A percentile compares a stretch with the other conserved stretches of the same genome.
These are phyloP conservation scores for Helicostylum pulchrum DNA, from an alignment of 192 early-diverging fungal species.

Conservation along the genomic window DNA sequence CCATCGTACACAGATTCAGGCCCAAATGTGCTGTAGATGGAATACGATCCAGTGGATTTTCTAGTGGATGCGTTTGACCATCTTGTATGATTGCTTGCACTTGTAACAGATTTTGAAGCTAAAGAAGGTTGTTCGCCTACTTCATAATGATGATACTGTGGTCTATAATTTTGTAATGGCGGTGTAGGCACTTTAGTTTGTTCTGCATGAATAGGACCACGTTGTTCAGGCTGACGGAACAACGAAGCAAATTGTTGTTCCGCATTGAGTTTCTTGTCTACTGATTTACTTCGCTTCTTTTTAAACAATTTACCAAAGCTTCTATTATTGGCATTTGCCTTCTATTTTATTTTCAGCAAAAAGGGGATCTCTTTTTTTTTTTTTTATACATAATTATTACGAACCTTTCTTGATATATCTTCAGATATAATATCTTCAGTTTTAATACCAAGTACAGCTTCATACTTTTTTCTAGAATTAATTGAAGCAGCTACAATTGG, in stretches of 20 bases:
- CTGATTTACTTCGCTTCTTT: too few species aligned
- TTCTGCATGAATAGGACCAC: too few species aligned
- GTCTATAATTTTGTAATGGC: too few species aligned
- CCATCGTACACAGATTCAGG: slow-evolving; percentile 9
- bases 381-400: background rate
- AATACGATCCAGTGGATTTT: slow-evolving; percentile 28
- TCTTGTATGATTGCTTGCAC: background rate
- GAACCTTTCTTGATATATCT: background rate
- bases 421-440: slow-evolving; percentile 3
- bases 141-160: too few species aligned
- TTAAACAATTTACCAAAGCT: slow-evolving; percentile 20
- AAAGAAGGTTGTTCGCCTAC: too few species aligned
- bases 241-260: too few species aligned
- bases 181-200: too few species aligned
- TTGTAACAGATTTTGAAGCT: too few species aligned
- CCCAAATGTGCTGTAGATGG: slow-evolving; percentile 28
- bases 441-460: slow-evolving; percentile 12
- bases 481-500: background rate
- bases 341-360: background rate
- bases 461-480: slow-evolving; percentile 8
- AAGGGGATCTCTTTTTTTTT: too few species aligned
- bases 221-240: too few species aligned
- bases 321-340: background rate
- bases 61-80: slow-evolving; percentile 20
- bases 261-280: too few species aligned